phyloP scores from a whole-genome alignment of 2,329 filamentous ascomycete species.

The Beauveria asiatica region DNA sequence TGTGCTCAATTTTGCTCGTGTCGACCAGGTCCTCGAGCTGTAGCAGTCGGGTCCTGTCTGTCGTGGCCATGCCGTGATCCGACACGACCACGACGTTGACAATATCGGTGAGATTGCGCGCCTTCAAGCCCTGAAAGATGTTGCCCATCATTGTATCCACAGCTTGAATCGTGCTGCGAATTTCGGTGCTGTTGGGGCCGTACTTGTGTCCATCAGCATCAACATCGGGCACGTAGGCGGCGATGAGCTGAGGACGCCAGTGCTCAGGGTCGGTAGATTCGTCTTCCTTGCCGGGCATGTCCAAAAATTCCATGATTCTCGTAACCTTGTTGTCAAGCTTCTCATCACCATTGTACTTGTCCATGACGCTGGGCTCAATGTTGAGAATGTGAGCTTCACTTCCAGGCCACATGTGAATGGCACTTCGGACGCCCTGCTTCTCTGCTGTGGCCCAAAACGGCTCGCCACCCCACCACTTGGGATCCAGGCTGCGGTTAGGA shows the following conservation, averaged over 20 bases:
- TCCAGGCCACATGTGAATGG: slow-evolving; percentile 98
- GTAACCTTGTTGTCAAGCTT: slow-evolving; percentile 65
- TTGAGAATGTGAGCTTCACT: slow-evolving; percentile 76
- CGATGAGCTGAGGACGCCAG: slow-evolving; percentile 79
- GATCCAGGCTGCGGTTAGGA: slow-evolving; percentile 62
- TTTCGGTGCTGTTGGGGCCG: slow-evolving; percentile 92
- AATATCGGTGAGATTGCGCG: slow-evolving; percentile 76
- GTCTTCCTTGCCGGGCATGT: slow-evolving; percentile 66
- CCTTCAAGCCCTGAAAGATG: slow-evolving; percentile 67
- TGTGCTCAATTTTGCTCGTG: slow-evolving; percentile 65
- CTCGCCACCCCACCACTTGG: slow-evolving; percentile 93
- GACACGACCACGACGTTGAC: slow-evolving; percentile 96
- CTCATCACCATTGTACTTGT: slow-evolving; percentile 77
- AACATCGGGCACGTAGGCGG: slow-evolving; percentile 89
- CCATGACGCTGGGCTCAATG: slow-evolving; percentile 71
- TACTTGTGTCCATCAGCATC: slow-evolving; percentile 80
- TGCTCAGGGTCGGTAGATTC: slow-evolving; percentile 38
- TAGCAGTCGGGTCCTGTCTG: slow-evolving; percentile 67
- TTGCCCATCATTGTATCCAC: slow-evolving; percentile 76
- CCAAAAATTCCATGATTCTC: slow-evolving; percentile 73
- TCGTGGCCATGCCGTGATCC: slow-evolving; percentile 97
- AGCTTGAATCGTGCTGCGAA: slow-evolving; percentile 64
- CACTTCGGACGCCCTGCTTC: slow-evolving; percentile 65
- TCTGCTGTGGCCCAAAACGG: slow-evolving; percentile 93
- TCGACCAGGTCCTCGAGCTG: slow-evolving; percentile 89